Base-by-base conservation (phyloP, 1,284 basidiomycete species). In the Inonotus hispidus region DNA sequence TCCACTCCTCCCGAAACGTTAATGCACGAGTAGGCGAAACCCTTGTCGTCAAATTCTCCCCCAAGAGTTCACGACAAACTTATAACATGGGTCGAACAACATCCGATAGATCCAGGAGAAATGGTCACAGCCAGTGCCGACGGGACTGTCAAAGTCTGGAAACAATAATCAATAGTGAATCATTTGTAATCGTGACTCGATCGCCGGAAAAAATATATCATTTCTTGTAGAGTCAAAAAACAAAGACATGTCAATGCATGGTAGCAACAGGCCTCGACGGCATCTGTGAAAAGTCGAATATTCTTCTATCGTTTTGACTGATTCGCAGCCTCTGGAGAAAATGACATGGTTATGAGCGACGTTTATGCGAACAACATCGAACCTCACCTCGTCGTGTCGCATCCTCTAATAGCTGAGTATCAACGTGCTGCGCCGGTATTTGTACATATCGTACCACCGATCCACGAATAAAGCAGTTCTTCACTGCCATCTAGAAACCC, bases 361-460 rank as follows among this genome's bases (percentile, higher is more conserved):
- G 55, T 29, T 53, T 61, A 7, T 62, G 53, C 19, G 35, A 35
- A 35, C 16, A 35, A 6, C 29, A 32, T 19, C 13, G 43, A 19
- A 19, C 71, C 83, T 66, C 63, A 94, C 93, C 96, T 87, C 95
- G 82, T 71, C 97, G 82, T 53, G 96, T 99, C 29, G 96, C 97
- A 73, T 99, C 97, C 76, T 99, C 97, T 57, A 99, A 73, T 56
- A 99, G 75, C 67, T 97, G 95, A 3, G 95, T 98, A 74, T 99
- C 96, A 64, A 99, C 94, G 64, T 92, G 91, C 62, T 93, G 88
- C 21, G 93, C 85, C 2, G 95, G 93, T 61, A 99, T 81, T 72
- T 97, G 92, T 10, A 99, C 97, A 71, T 98, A 99, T 67, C 97
- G 88, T 41, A 99, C 95, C 13, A 99, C 97, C 2, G 95, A 98